Base-by-base conservation (phyloP, 129 eudicot genomes). In the Silybum marianum region DNA sequence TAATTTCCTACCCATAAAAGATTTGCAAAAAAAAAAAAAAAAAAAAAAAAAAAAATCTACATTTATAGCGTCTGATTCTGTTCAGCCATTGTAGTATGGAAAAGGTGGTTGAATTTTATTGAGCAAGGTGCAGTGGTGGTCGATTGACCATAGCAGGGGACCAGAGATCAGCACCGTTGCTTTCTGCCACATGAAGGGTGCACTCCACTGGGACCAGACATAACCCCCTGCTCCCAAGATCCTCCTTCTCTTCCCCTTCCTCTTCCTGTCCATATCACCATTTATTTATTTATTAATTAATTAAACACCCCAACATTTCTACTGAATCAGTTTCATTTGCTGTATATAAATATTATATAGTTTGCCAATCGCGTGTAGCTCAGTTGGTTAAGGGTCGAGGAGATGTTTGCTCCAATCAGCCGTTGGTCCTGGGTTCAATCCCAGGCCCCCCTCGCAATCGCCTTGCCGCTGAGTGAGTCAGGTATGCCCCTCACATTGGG, bases 131-230 rank as follows among this genome's bases (percentile, higher is more conserved):
- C 62, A 71, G 83, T 44, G 60, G 70, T 42, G 86, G 81, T 73
- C 42, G 83, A 30, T 85, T 67, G 78, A 83, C 88, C 88, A 83
- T 85, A 5, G 89, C 89, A 19, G 95, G 82, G 84, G 94, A 89
- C 98, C 98, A 93, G 51, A 93, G 70, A 85, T 93, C 97, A 80
- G 97, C 97, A 51, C 97, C 97, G 19, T 93, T 93, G 48, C 79
- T 83, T 84, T 88, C 85, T 65, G 91, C 91, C 80, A 93, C 87
- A 39, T 83, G 90, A 24, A 87, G 72, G 80, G 90, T 89, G 77
- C 85, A 84, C 73, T 88, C 94, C 38, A 90, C 85, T 0, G 98
- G 98, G 78, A 93, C 91, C 69, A 93, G 82, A 62, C 98, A 93
- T 72, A 93, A 65, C 10, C 98, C 97, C 19, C 80, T 81, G 86